Evolutionary conservation across 108 stramenopile genomes (phyloP).

Genomic region (Stephanodiscus minutulus): DNA sequence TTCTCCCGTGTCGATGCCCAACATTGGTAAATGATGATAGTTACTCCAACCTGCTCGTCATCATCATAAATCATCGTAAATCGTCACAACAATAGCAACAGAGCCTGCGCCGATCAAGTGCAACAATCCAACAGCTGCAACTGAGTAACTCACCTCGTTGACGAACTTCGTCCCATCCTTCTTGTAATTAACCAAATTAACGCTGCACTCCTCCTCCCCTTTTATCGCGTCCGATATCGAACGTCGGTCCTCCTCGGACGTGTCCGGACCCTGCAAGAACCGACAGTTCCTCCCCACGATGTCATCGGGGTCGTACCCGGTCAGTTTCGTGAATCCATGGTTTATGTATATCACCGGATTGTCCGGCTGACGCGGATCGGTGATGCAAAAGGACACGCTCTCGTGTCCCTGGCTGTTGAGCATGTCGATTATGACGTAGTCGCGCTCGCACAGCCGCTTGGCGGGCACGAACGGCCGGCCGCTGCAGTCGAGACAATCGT

Average conservation of each 20-base stretch:
- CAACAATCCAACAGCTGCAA: neutral
- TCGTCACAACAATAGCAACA: neutral
- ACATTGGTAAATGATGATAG: neutral
- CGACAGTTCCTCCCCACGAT: slow-evolving; percentile 48
- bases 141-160: slow-evolving; percentile 25
- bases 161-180: slow-evolving; percentile 50
- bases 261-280: slow-evolving; percentile 36
- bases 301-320: slow-evolving; percentile 32
- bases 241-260: slow-evolving; percentile 23
- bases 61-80: neutral
- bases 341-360: slow-evolving; percentile 43
- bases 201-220: slow-evolving; percentile 34
- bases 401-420: slow-evolving; percentile 45
- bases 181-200: slow-evolving; percentile 50
- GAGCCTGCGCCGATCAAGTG: neutral
- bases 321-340: slow-evolving; percentile 38
- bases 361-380: slow-evolving; percentile 37
- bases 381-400: slow-evolving; percentile 38
- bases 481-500: too few species aligned
- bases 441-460: slow-evolving; percentile 35
- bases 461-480: slow-evolving; percentile 21
- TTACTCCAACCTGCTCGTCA: neutral
- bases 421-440: slow-evolving; percentile 44
- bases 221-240: slow-evolving; percentile 36
- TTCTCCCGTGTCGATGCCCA: neutral